A percentile compares a stretch with the other conserved stretches of the same genome.
Conservation (phyloP, 129 eudicot species). For the Tagetes patula region DNA sequence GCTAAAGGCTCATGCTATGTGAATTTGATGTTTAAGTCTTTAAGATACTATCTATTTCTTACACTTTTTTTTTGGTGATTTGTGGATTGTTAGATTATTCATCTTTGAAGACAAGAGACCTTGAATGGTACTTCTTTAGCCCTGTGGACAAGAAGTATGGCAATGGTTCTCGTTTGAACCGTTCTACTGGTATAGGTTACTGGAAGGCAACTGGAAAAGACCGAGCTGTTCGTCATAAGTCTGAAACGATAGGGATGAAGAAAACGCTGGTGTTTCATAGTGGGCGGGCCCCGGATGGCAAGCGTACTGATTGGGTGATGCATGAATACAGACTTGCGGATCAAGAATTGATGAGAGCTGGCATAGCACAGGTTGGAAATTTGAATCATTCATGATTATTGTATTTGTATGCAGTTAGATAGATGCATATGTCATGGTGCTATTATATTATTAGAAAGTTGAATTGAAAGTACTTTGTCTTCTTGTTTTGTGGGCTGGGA, state of each 20-base stretch:
- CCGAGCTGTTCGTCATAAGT: conserved; percentile 56
- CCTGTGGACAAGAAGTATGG: conserved; percentile 72
- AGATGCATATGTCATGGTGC: neutral
- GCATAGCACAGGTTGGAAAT: conserved; percentile 64
- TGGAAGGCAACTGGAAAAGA: conserved; percentile 32
- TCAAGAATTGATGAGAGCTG: conserved; percentile 55
- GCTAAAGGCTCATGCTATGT: neutral
- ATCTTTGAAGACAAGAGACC: conserved; percentile 64
- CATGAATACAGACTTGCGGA: conserved; percentile 42
- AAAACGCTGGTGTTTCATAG: conserved; percentile 20
- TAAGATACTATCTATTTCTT: neutral
- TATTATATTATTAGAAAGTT: conserved; percentile 7
- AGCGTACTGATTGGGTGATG: conserved; percentile 88
- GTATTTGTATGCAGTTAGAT: conserved; percentile 1
- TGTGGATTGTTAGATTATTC: conserved; percentile 48
- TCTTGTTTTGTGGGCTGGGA: conserved; percentile 31
- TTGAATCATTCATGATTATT: conserved; percentile 16
- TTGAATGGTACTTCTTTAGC: conserved; percentile 83
- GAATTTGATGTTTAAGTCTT: neutral
- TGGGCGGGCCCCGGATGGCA: conserved; percentile 84
- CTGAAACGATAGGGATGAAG: conserved; percentile 70
- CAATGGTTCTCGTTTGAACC: conserved; percentile 70
- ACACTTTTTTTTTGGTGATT: neutral
- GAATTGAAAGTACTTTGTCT: conserved; percentile 23
- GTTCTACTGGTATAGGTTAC: conserved; percentile 71